A percentile compares a stretch with the other conserved stretches of the same genome.
Evolutionary conservation across 495 filamentous ascomycete genomes (phyloP).

Genomic region (Trichocladium antarcticum): DNA sequence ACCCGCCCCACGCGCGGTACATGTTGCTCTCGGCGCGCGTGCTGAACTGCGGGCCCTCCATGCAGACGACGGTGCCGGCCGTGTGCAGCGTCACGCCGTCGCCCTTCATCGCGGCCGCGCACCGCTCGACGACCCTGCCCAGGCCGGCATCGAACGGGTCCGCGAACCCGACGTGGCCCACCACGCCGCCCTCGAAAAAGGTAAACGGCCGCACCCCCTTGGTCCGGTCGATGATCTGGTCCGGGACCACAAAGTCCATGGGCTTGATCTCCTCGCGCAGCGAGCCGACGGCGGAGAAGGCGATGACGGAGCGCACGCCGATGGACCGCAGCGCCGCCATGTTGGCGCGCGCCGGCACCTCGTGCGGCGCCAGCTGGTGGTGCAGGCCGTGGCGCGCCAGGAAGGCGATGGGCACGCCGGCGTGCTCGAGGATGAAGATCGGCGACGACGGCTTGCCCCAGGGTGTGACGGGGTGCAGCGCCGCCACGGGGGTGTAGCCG

Average conservation of each 20-base stretch:
- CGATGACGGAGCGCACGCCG: conserved; percentile 80
- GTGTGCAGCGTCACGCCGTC: conserved; percentile 70
- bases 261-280: conserved; percentile 85
- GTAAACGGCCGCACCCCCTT: conserved; percentile 89
- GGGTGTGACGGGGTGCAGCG: conserved; percentile 61
- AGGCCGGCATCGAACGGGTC: conserved; percentile 84
- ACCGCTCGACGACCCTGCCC: conserved; percentile 56
- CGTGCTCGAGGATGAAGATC: conserved; percentile 78
- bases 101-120: conserved; percentile 64
- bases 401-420: conserved; percentile 76
- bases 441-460: conserved; percentile 89
- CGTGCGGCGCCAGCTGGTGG: conserved; percentile 85
- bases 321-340: conserved; percentile 84
- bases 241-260: conserved; percentile 89
- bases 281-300: conserved; percentile 91
- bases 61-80: conserved; percentile 74
- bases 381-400: conserved; percentile 79
- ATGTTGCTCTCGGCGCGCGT: conserved; percentile 93
- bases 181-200: conserved; percentile 88
- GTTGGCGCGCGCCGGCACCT: conserved; percentile 85
- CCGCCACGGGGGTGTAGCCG: conserved; percentile 72
- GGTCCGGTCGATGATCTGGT: conserved; percentile 96
- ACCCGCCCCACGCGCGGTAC: conserved; percentile 85
- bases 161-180: conserved; percentile 89
- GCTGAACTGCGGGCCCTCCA: conserved; percentile 95